Base-by-base conservation (phyloP, 2,329 filamentous ascomycete genomes). In the Orbilia blumenaviensis region DNA sequence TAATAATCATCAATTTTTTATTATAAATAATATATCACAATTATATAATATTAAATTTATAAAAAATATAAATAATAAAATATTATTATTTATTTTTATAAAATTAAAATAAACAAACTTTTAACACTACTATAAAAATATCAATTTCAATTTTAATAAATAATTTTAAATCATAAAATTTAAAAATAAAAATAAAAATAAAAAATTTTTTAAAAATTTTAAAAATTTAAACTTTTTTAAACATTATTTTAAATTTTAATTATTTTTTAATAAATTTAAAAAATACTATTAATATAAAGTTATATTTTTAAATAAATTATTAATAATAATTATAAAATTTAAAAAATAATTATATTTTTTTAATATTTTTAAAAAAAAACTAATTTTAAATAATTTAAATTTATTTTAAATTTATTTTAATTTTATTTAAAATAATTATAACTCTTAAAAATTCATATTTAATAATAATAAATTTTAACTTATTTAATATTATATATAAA, bases 81-180 rank as follows among this genome's bases (percentile, higher is more conserved):
- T 25, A 27, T 27, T 52, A 14, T 27, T 25, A 16, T 14, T 52
- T 27, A 52, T 27, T 14, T n/a, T 5, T 16, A 27, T 52, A 8
- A 52, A 25, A 25, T 27, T 25, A 25, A 4, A 25, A 10, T 52
- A 52, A 52, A 9, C 2, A 27, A 25, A 14, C 29, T 27, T 52
- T 4, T 12, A 25, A 29, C 7, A 52, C n/a, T 27, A 27, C 29
- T 16, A 52, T 25, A 52, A 52, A 25, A 52, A 38, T 9, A 9
- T 9, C 12, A 38, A 9, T 38, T 38, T 63, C 34, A 12, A 50
- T 27, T 42, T 63, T 63, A 32, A 48, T 48, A 12, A 63, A 63
- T 52, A 66, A 25, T 16, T 41, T 63, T 34, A 66, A 41, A 56
- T 66, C 52, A 54, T 54, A 66, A 3, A 66, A 25, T 66, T 66